Conservation (phyloP, 129 eudicot species). For the Lactuca sativa region DNA sequence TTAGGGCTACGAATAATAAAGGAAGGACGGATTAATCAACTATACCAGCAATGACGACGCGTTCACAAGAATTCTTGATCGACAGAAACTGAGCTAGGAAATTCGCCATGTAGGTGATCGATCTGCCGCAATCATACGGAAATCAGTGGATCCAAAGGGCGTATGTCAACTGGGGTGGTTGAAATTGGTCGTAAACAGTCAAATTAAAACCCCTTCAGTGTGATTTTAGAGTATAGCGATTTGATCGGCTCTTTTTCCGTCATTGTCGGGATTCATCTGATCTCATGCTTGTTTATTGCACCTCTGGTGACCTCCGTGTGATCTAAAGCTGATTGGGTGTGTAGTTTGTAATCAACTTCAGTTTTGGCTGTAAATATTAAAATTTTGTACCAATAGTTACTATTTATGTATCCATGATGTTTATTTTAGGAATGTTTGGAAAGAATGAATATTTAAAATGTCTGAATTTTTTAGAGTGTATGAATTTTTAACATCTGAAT, state of each 20-base stretch:
- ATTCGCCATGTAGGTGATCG: constrained; percentile 59
- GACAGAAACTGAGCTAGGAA: constrained; percentile 92
- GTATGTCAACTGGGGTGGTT: constrained; percentile 11
- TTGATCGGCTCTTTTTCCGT: constrained; percentile 29
- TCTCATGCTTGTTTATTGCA: constrained; percentile 6
- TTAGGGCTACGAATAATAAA: constrained; percentile 19
- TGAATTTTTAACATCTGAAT: no score
- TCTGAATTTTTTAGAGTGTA: no score
- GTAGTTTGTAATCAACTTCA: constrained; percentile 1
- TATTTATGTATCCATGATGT: no score
- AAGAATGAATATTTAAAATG: no score
- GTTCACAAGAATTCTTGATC: constrained; percentile 65
- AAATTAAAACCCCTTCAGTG: constrained; percentile 13
- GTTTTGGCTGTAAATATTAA: not conserved
- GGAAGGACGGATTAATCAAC: not conserved
- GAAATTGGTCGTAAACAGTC: constrained; percentile 31
- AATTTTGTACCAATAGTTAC: not conserved
- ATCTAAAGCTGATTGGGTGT: constrained; percentile 17
- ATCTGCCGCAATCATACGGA: constrained; percentile 34
- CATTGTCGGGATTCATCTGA: constrained; percentile 27
- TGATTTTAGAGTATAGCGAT: constrained; percentile 14
- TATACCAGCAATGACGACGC: constrained; percentile 80
- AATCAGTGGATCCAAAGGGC: not conserved
- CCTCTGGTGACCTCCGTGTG: not conserved
- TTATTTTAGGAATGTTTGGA: no score